Evolutionary conservation across 2,329 filamentous ascomycete genomes (phyloP).

Genomic region (Bertia moriformis): DNA sequence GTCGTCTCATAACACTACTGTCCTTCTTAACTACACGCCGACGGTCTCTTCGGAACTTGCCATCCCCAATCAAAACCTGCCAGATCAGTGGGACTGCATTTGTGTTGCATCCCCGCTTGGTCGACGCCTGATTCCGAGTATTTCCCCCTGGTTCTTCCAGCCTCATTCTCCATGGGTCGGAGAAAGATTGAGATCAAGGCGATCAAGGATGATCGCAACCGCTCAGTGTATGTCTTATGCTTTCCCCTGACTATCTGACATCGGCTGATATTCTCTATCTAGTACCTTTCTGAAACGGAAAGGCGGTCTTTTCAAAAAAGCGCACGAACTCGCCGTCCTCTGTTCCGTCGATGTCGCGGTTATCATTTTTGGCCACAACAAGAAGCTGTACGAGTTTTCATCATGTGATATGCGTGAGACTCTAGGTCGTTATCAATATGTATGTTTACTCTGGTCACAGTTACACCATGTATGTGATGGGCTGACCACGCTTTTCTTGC

Average conservation of each 20-base stretch:
- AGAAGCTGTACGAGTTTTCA: slow-evolving; percentile 97
- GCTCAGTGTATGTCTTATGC: slow-evolving; percentile 66
- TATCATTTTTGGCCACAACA: slow-evolving; percentile 97
- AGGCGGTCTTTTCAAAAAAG: slow-evolving; percentile 97
- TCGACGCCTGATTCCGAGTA: too few relatives aligned
- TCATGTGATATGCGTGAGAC: slow-evolving; percentile 87
- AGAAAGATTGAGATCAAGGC: slow-evolving; percentile 99
- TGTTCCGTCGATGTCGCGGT: slow-evolving; percentile 98
- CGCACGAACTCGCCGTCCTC: slow-evolving; percentile 91
- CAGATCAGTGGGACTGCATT: too few relatives aligned
- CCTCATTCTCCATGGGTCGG: slow-evolving; percentile 63
- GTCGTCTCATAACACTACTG: too few relatives aligned
- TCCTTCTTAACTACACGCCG: too few relatives aligned
- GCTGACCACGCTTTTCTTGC: not conserved
- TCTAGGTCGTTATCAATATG: slow-evolving; percentile 77
- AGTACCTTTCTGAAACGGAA: slow-evolving; percentile 98
- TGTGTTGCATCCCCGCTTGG: too few relatives aligned
- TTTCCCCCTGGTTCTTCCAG: too few relatives aligned
- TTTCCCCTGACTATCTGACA: slow-evolving; percentile 2
- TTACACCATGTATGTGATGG: not conserved
- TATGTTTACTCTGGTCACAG: slow-evolving; percentile 33
- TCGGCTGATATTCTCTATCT: slow-evolving; percentile 3
- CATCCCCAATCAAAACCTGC: too few relatives aligned
- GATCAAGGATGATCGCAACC: slow-evolving; percentile 96
- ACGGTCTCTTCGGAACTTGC: too few relatives aligned